Conservation (phyloP, 2,329 filamentous ascomycete genomes). For the Aspergillus sojae region DNA sequence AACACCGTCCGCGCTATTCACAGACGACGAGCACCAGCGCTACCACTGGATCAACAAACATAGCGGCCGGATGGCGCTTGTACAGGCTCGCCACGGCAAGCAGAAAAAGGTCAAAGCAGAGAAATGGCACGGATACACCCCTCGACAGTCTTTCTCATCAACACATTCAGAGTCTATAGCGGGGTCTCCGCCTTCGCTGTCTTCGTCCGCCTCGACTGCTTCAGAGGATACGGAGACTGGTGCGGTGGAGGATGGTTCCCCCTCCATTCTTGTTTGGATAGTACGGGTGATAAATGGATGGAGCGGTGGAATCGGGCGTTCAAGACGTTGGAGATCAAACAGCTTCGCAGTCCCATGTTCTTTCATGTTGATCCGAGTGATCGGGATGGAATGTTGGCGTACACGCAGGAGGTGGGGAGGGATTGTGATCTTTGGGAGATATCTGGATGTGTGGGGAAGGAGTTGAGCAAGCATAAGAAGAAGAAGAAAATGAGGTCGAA, state of each 20-base stretch:
- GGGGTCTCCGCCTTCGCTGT: conserved; percentile 24
- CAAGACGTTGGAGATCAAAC: conserved; percentile 66
- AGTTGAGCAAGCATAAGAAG: conserved; percentile 74
- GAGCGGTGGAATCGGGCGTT: conserved; percentile 72
- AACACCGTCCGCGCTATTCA: conserved; percentile 77
- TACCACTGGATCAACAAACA: conserved; percentile 77
- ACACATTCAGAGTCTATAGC: conserved; percentile 10
- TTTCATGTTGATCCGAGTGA: conserved; percentile 79
- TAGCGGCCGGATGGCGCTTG: conserved; percentile 58
- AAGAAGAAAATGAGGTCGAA: conserved; percentile 68
- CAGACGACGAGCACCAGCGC: conserved; percentile 79
- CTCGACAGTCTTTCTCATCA: conserved; percentile 9
- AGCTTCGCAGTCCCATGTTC: conserved; percentile 78
- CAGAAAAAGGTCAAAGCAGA: conserved; percentile 32
- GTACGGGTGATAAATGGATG: conserved; percentile 67
- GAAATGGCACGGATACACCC: conserved; percentile 23
- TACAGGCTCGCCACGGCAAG: conserved; percentile 32
- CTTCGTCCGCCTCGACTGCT: conserved; percentile 18
- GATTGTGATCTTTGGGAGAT: conserved; percentile 70
- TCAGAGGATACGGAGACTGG: conserved; percentile 7
- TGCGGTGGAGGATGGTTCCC: background rate
- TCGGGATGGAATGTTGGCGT: conserved; percentile 71
- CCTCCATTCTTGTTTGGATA: conserved; percentile 69
- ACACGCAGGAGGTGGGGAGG: conserved; percentile 63
- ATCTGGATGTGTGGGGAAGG: conserved; percentile 73